Conservation (phyloP, 2,329 filamentous ascomycete genomes). For the Bimuria novae-zelandiae region DNA sequence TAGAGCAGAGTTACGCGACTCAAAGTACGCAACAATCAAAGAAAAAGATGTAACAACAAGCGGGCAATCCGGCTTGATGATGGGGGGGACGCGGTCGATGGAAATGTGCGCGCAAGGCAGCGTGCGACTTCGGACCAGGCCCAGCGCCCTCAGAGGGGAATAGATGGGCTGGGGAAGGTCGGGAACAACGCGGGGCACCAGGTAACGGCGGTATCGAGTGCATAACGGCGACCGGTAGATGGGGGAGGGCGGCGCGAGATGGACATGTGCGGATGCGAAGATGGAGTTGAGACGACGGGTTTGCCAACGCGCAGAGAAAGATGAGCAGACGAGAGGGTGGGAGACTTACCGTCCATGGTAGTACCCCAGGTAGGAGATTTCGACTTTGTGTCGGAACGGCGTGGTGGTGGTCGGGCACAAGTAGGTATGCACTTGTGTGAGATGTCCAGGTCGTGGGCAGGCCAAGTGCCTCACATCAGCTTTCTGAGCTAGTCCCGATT, state of each 20-base stretch:
- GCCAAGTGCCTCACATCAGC: too few relatives aligned
- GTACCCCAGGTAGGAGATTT: slow-evolving; percentile 48
- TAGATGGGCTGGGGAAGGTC: slow-evolving; percentile 16
- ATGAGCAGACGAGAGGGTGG: slow-evolving; percentile 39
- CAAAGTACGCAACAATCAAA: slow-evolving; percentile 42
- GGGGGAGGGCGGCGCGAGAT: slow-evolving; percentile 15
- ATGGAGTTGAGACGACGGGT: slow-evolving; percentile 29
- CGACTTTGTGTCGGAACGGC: slow-evolving; percentile 26
- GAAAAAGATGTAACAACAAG: slow-evolving; percentile 26
- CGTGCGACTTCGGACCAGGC: slow-evolving; percentile 13
- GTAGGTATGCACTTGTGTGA: slow-evolving; percentile 8
- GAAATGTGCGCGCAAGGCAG: slow-evolving; percentile 30
- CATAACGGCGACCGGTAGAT: slow-evolving; percentile 29
- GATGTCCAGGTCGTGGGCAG: too few relatives aligned
- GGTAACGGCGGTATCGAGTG: slow-evolving; percentile 17
- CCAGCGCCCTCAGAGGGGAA: not conserved
- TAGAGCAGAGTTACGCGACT: slow-evolving; percentile 51
- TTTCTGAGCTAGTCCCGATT: not conserved
- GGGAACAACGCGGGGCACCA: slow-evolving; percentile 20
- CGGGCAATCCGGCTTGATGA: slow-evolving; percentile 46
- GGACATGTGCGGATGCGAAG: slow-evolving; percentile 33
- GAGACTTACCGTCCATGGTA: slow-evolving; percentile 64
- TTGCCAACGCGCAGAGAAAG: slow-evolving; percentile 24
- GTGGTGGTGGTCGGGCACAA: slow-evolving; percentile 38
- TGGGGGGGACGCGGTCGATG: slow-evolving; percentile 44